Percentiles rank a stretch among this genome's conserved stretches.
Evolutionary conservation across 169 alveolate genomes (phyloP).

Genomic region (Cystoisospora suis): DNA sequence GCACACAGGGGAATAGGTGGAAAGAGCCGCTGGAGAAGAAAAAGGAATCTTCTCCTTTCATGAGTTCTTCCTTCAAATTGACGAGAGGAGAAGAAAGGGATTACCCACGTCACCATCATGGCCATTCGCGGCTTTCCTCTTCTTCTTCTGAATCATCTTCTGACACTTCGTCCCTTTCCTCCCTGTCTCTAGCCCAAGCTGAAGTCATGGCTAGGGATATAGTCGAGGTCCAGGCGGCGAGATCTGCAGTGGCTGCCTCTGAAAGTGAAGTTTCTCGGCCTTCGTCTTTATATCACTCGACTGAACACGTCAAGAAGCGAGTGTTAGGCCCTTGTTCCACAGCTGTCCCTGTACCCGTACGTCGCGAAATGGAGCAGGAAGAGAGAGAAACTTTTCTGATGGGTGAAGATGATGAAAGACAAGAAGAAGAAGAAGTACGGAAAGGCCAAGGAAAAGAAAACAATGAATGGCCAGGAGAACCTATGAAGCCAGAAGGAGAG

Average conservation of each 20-base stretch:
- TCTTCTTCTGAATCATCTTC: not conserved
- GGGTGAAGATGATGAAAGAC: not conserved
- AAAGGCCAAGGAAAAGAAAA: not conserved
- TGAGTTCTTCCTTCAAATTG: too few species aligned
- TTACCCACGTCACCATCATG: too few species aligned
- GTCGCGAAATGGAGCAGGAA: not conserved
- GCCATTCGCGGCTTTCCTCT: not conserved
- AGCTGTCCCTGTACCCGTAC: not conserved
- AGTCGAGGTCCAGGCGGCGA: not conserved
- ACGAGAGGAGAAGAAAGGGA: too few species aligned
- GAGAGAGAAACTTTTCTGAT: not conserved
- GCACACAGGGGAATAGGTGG: too few species aligned
- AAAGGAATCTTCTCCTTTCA: too few species aligned
- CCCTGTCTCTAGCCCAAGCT: not conserved
- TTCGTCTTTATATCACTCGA: not conserved
- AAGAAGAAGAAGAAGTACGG: not conserved
- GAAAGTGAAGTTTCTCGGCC: not conserved
- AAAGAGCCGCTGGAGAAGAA: too few species aligned
- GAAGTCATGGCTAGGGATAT: not conserved
- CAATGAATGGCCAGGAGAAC: not conserved
- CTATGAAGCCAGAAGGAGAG: not conserved
- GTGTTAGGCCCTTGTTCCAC: not conserved
- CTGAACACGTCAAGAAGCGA: not conserved
- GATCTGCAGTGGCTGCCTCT: not conserved
- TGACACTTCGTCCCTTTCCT: not conserved